A percentile compares a stretch with the other conserved stretches of the same genome.
These are phyloP conservation scores for Priceomyces carsonii DNA, from an alignment of 805 yeast species.

Conservation along the genomic window DNA sequence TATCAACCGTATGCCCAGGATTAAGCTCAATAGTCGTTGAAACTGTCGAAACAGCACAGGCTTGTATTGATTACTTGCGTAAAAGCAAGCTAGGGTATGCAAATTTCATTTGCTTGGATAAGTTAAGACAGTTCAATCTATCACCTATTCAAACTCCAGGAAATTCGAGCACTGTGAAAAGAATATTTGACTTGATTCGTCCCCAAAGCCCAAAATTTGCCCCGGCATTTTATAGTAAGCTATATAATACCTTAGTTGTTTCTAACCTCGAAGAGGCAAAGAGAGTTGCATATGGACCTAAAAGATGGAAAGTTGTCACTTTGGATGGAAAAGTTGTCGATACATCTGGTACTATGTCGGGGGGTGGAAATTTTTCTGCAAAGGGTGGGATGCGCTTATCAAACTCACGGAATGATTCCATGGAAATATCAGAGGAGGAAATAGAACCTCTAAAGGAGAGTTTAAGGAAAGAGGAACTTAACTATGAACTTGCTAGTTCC, in stretches of 20 bases:
- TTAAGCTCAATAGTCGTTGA: conserved; percentile 94
- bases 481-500: conserved; percentile 48
- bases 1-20: conserved; percentile 92
- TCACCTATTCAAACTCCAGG: conserved; percentile 66
- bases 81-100: conserved; percentile 87
- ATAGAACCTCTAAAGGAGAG: conserved; percentile 55
- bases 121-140: conserved; percentile 64
- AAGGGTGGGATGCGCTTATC: conserved; percentile 76
- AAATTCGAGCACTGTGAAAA: conserved; percentile 59
- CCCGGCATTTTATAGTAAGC: conserved; percentile 86
- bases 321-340: conserved; percentile 90
- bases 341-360: conserved; percentile 92
- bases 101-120: conserved; percentile 76
- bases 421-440: conserved; percentile 55
- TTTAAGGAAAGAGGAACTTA: conserved; percentile 52
- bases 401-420: conserved; percentile 29
- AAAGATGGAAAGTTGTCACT: conserved; percentile 87
- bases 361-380: conserved; percentile 79
- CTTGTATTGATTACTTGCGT: conserved; percentile 75
- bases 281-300: conserved; percentile 79
- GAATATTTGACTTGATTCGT: conserved; percentile 80
- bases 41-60: conserved; percentile 58
- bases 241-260: conserved; percentile 88
- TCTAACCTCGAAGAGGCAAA: conserved; percentile 76
- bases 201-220: conserved; percentile 68